A percentile compares a stretch with the other conserved stretches of the same genome.
These are phyloP conservation scores for Colletotrichum salicis DNA, from an alignment of 2,329 filamentous ascomycete species.

Conservation along the genomic window DNA sequence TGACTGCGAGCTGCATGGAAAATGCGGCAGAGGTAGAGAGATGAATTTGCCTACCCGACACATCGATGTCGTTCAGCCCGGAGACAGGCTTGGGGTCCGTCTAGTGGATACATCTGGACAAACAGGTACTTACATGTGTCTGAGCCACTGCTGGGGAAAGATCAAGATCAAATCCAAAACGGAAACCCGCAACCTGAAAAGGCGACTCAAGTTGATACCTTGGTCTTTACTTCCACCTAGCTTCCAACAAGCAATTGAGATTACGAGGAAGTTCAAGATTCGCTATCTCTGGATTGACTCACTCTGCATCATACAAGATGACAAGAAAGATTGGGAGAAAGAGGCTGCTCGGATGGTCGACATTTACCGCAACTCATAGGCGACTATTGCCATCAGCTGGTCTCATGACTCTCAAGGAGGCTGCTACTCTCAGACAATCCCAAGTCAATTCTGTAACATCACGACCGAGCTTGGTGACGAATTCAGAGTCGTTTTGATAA, in stretches of 20 bases:
- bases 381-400: slow-evolving; percentile 14
- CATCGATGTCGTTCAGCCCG: background rate
- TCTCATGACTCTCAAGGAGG: slow-evolving; percentile 3
- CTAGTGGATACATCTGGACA: background rate
- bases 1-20: background rate
- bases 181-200: background rate
- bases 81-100: background rate
- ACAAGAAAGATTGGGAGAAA: background rate
- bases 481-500: background rate
- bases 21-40: background rate
- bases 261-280: background rate
- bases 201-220: background rate
- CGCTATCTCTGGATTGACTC: slow-evolving; percentile 7
- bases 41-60: background rate
- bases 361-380: slow-evolving; percentile 4
- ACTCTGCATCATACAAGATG: background rate
- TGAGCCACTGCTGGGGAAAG: slow-evolving; percentile 18
- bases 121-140: slow-evolving; percentile 1
- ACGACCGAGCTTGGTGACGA: background rate
- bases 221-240: slow-evolving; percentile 1
- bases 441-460: background rate
- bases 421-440: background rate
- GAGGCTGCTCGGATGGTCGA: slow-evolving; percentile 11
- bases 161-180: background rate
- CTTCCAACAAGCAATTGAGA: slow-evolving; percentile 4